A percentile compares a stretch with the other conserved stretches of the same genome.
Conservation (phyloP, 306 rosid genomes). For the Prosopis cineraria region DNA sequence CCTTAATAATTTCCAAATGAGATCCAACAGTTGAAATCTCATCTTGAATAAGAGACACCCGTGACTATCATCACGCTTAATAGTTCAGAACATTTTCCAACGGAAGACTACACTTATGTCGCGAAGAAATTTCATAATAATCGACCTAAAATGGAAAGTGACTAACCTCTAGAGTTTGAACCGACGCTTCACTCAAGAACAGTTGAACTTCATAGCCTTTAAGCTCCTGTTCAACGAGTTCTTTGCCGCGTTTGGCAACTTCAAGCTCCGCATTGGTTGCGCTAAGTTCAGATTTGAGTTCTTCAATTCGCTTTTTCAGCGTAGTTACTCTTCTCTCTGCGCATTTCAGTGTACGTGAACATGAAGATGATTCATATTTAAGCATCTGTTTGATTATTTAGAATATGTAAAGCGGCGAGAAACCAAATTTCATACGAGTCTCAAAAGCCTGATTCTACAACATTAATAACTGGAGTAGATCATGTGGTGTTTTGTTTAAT, state of each 20-base stretch:
- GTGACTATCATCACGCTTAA: slow-evolving; percentile 49
- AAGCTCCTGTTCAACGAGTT: slow-evolving; percentile 71
- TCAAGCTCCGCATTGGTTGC: slow-evolving; percentile 42
- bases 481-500: background rate
- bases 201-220: slow-evolving; percentile 82
- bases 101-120: slow-evolving; percentile 4
- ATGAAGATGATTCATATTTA: background rate
- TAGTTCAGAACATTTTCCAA: slow-evolving; percentile 13
- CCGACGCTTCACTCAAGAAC: slow-evolving; percentile 55
- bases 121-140: slow-evolving; percentile 8
- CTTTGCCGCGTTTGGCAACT: slow-evolving; percentile 67
- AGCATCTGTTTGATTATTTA: slow-evolving; percentile 2
- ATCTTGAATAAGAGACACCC: slow-evolving; percentile 61
- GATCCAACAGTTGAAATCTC: slow-evolving; percentile 57
- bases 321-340: slow-evolving; percentile 72
- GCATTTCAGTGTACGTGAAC: background rate
- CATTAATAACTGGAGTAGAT: background rate
- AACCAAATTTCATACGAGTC: background rate
- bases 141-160: background rate
- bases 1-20: slow-evolving; percentile 72
- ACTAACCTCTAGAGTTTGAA: slow-evolving; percentile 67
- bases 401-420: background rate
- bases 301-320: slow-evolving; percentile 67
- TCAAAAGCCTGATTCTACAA: background rate
- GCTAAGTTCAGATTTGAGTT: slow-evolving; percentile 54